These are phyloP conservation scores for Chenopodium berlandieri DNA, from an alignment of 148 eudicot species.

Conservation along the genomic window DNA sequence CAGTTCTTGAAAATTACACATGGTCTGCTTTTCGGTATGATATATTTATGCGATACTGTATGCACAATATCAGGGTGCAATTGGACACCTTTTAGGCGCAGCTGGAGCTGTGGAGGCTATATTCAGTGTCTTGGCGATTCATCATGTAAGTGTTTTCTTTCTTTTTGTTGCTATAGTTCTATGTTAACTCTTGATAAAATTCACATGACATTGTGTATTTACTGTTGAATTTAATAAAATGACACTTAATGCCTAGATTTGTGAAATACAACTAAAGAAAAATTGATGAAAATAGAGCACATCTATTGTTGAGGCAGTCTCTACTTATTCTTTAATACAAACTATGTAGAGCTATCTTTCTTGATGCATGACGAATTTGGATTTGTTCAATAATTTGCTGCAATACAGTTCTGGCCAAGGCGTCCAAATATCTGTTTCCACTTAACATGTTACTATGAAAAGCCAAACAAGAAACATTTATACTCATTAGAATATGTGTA, in stretches of 20 bases:
- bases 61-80: constrained; percentile 60
- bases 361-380: not conserved
- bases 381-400: not conserved
- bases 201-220: no score
- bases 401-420: no score
- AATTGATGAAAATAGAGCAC: not conserved
- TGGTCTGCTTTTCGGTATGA: not conserved
- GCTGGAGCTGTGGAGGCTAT: constrained; percentile 99
- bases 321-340: not conserved
- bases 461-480: not conserved
- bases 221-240: no score
- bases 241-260: not conserved
- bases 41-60: not conserved
- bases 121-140: constrained; percentile 68
- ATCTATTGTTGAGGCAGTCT: not conserved
- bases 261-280: not conserved
- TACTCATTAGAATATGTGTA: not conserved
- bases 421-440: not conserved
- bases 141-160: constrained; percentile 49
- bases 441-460: not conserved
- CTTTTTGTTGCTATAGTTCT: not conserved
- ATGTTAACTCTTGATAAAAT: no score
- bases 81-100: constrained; percentile 96
- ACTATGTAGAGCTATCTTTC: not conserved
- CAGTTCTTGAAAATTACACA: not conserved